Conservation (phyloP, 2,329 filamentous ascomycete genomes). For the Talaromyces sp. region DNA sequence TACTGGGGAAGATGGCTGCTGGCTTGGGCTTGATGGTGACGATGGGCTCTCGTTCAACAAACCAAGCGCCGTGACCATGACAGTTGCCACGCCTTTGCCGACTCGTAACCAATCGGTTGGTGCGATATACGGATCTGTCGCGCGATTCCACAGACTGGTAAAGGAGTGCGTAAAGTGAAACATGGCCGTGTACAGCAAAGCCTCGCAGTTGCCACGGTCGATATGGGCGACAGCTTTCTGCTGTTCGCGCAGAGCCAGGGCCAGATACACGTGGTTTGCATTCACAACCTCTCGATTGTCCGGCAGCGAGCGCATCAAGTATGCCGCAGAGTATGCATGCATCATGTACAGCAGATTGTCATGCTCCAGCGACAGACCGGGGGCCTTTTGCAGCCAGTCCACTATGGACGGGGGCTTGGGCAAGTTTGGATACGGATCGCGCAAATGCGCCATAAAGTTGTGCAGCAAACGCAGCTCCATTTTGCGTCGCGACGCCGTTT, state of each 20-base stretch:
- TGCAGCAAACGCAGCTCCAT: not conserved
- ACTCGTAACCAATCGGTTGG: slow-evolving; percentile 28
- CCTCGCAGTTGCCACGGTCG: not conserved
- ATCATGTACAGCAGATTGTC: not conserved
- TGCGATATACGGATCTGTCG: slow-evolving; percentile 20
- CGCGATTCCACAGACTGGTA: slow-evolving; percentile 22
- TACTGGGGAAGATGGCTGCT: not conserved
- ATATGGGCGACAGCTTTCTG: not conserved
- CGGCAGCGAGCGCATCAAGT: not conserved
- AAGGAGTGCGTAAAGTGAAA: slow-evolving; percentile 20
- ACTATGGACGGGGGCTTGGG: not conserved
- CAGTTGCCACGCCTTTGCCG: slow-evolving; percentile 11
- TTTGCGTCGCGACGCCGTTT: not conserved
- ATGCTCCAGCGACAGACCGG: not conserved
- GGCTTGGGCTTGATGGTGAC: not conserved
- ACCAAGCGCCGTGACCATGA: not conserved
- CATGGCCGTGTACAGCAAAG: not conserved
- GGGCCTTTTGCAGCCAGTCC: not conserved
- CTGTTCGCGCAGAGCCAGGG: not conserved
- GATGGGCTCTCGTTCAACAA: not conserved
- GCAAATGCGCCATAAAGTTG: not conserved
- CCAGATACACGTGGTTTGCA: not conserved
- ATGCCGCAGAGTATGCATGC: not conserved
- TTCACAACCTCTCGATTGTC: not conserved
- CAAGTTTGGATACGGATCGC: not conserved